These are phyloP conservation scores for Saitozyma sp. DNA, from an alignment of 768 basidiomycete species.

Conservation along the genomic window DNA sequence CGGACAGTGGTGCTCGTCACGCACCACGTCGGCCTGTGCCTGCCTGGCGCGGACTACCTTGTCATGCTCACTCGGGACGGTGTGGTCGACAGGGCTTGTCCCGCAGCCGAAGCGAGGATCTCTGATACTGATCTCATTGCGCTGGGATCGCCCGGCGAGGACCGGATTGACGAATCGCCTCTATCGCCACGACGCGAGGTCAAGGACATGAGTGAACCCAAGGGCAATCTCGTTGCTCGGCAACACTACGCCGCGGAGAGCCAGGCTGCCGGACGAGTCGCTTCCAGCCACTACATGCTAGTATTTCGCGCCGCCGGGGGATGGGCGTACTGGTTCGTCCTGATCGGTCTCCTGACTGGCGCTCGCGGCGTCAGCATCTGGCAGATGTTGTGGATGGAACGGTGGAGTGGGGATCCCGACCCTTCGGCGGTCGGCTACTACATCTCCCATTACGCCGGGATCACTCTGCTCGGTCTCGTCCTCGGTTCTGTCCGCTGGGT, in stretches of 20 bases:
- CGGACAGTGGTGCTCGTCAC: conserved; percentile 49
- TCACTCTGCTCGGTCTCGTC: conserved; percentile 13
- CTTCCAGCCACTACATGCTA: conserved; percentile 29
- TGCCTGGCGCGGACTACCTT: conserved; percentile 39
- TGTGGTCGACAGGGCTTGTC: conserved; percentile 29
- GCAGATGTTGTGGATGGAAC: too few relatives aligned
- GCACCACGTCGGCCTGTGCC: conserved; percentile 48
- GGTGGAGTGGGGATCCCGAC: too few relatives aligned
- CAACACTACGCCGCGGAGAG: conserved; percentile 6
- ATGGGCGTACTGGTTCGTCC: conserved; percentile 37
- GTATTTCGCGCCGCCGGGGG: conserved; percentile 33
- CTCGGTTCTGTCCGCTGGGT: conserved; percentile 37
- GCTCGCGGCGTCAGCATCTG: too few relatives aligned
- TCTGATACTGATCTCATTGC: background rate
- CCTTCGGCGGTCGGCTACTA: conserved; percentile 26
- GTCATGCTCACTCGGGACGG: conserved; percentile 25
- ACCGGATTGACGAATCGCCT: background rate
- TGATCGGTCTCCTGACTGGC: conserved; percentile 7
- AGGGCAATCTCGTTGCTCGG: background rate
- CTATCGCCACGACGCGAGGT: too few relatives aligned
- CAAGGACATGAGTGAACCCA: background rate
- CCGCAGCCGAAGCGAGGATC: conserved; percentile 13
- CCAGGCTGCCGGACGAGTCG: conserved; percentile 29
- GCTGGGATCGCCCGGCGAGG: background rate
- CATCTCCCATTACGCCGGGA: conserved; percentile 27